Conservation (phyloP, 345 rosid genomes). For the Excoecaria agallocha region DNA sequence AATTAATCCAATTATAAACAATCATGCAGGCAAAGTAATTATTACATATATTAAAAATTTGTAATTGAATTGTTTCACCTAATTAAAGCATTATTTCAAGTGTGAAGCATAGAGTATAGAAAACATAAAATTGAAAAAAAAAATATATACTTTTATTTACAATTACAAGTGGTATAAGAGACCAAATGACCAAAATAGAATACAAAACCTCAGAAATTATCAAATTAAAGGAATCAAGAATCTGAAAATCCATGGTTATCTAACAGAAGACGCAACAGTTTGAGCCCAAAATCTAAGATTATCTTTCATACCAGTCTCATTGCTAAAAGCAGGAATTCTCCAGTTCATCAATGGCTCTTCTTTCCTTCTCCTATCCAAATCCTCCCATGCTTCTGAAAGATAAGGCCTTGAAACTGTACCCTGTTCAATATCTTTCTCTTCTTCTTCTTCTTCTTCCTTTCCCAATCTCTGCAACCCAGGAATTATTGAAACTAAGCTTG, state of each 20-base stretch:
- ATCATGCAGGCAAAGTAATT: too few species aligned
- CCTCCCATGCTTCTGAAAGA: conserved; percentile 86
- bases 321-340: conserved; percentile 48
- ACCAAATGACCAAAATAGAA: background rate
- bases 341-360: conserved; percentile 54
- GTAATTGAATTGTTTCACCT: background rate
- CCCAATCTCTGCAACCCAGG: conserved; percentile 69
- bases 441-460: conserved; percentile 28
- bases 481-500: conserved; percentile 64
- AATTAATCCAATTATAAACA: too few species aligned
- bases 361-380: conserved; percentile 32
- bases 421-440: conserved; percentile 15
- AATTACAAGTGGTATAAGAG: background rate
- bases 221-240: too few species aligned
- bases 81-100: background rate
- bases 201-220: background rate
- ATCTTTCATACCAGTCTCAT: conserved; percentile 61
- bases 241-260: too few species aligned
- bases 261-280: conserved; percentile 61
- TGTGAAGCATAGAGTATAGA: background rate
- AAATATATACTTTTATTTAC: conserved; percentile 4
- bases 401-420: conserved; percentile 56
- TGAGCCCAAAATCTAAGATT: conserved; percentile 74
- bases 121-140: background rate
- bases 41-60: too few species aligned